phyloP scores from a whole-genome alignment of 345 rosid species.

The Punica granatum region DNA sequence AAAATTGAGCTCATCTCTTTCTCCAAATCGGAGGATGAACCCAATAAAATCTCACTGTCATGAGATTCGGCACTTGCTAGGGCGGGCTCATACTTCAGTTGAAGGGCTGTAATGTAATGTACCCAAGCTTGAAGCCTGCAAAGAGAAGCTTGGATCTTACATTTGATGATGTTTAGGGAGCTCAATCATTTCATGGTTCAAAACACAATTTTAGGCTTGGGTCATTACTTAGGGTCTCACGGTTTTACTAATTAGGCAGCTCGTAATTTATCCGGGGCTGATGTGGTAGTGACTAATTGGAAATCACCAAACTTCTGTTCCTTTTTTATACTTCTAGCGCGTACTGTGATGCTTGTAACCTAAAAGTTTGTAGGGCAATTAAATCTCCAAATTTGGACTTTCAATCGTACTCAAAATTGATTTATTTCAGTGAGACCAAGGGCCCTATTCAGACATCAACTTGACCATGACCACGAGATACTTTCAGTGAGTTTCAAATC shows the following conservation, averaged over 20 bases:
- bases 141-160: slow-evolving; percentile 46
- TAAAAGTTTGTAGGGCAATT: not conserved
- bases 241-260: slow-evolving; percentile 13
- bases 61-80: slow-evolving; percentile 80
- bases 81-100: slow-evolving; percentile 51
- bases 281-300: not conserved
- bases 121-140: slow-evolving; percentile 76
- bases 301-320: not conserved
- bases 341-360: not conserved
- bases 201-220: slow-evolving; percentile 58
- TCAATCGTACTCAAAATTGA: no score
- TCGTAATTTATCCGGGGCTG: not conserved
- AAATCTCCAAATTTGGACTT: no score
- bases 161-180: slow-evolving; percentile 64
- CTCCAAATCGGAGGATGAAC: no score
- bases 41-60: no score
- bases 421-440: no score
- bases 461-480: no score
- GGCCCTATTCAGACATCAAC: no score
- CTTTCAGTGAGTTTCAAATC: no score
- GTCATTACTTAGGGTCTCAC: slow-evolving; percentile 52
- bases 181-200: slow-evolving; percentile 70
- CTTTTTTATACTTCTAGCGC: not conserved
- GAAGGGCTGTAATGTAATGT: slow-evolving; percentile 81
- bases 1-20: no score